Percentiles rank a stretch among this genome's conserved stretches.
phyloP scores from a whole-genome alignment of 2,329 filamentous ascomycete species.

The Cladosporium sp. region DNA sequence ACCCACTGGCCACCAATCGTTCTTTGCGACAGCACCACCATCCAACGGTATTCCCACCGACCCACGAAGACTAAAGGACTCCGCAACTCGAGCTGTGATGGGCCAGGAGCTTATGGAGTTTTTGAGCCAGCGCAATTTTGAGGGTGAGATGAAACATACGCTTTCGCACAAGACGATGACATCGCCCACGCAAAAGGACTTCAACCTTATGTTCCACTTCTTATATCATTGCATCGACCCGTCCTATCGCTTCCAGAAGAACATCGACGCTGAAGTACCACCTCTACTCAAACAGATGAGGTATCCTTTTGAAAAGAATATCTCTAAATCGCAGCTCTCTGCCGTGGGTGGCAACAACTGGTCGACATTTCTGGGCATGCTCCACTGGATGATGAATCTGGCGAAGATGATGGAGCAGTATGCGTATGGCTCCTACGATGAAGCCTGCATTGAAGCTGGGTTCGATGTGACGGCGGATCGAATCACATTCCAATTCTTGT shows the following conservation, averaged over 20 bases:
- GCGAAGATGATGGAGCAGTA: constrained; percentile 91
- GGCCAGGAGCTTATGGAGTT: constrained; percentile 89
- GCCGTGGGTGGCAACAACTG: constrained; percentile 97
- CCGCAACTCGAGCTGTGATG: constrained; percentile 74
- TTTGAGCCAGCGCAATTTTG: constrained; percentile 88
- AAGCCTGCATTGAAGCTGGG: constrained; percentile 82
- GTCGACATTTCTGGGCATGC: constrained; percentile 85
- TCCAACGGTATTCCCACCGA: constrained; percentile 80
- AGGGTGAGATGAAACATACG: constrained; percentile 94
- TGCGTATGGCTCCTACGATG: constrained; percentile 72
- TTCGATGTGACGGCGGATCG: constrained; percentile 84
- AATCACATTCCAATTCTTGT: constrained; percentile 91
- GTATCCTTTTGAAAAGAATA: constrained; percentile 92
- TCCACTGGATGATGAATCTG: constrained; percentile 99
- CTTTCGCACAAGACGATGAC: constrained; percentile 88
- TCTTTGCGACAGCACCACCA: constrained; percentile 84
- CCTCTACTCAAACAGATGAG: constrained; percentile 87
- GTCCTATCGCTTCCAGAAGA: constrained; percentile 86
- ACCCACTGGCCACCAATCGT: constrained; percentile 70
- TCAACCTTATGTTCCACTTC: constrained; percentile 97
- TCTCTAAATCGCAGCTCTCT: constrained; percentile 92
- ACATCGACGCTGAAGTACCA: constrained; percentile 91
- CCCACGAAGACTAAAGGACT: constrained; percentile 78
- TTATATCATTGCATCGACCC: constrained; percentile 95
- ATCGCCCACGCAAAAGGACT: constrained; percentile 96